Percentiles rank a stretch among this genome's conserved stretches.
Evolutionary conservation across 2,329 filamentous ascomycete species (phyloP).

Genomic region (Zasmidium citrigriseum): DNA sequence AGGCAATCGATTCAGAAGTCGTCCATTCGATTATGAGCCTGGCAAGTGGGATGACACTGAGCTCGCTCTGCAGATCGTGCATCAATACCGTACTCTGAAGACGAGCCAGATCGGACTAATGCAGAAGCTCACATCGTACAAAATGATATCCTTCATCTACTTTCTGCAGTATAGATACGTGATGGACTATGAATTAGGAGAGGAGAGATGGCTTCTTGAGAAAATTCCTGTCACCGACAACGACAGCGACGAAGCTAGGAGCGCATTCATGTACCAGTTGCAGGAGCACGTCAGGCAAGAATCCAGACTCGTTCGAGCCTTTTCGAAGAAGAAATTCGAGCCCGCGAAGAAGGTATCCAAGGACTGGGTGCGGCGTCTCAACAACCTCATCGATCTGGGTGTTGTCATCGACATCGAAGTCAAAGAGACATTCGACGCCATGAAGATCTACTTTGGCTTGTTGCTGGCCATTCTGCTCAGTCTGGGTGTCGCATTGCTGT

Average conservation of each 20-base stretch:
- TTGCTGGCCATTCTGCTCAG: conserved; percentile 16
- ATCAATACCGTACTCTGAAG: conserved; percentile 18
- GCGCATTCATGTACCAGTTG: conserved; percentile 19
- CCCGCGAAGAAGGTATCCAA: background rate
- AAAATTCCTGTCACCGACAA: conserved; percentile 6
- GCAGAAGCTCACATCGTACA: conserved; percentile 21
- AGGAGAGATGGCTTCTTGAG: conserved; percentile 11
- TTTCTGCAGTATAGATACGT: conserved; percentile 22
- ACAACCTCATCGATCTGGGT: conserved; percentile 16
- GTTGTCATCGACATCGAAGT: conserved; percentile 22
- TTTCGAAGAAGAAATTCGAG: background rate
- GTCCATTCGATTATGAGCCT: conserved; percentile 4
- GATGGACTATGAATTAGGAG: background rate
- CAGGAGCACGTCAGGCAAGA: conserved; percentile 6
- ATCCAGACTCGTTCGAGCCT: conserved; percentile 8
- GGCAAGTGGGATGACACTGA: conserved; percentile 17
- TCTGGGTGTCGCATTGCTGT: conserved; percentile 16
- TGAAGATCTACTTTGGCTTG: conserved; percentile 20
- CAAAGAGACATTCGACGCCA: conserved; percentile 21
- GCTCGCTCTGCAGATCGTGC: conserved; percentile 12
- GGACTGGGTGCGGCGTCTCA: conserved; percentile 13
- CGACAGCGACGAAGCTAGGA: conserved; percentile 14
- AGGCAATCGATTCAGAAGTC: conserved; percentile 17
- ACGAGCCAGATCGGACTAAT: conserved; percentile 17
- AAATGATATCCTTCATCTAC: conserved; percentile 20